Evolutionary conservation across 23 red algal species (phyloP).

Genomic region (Gracilaria domingensis): DNA sequence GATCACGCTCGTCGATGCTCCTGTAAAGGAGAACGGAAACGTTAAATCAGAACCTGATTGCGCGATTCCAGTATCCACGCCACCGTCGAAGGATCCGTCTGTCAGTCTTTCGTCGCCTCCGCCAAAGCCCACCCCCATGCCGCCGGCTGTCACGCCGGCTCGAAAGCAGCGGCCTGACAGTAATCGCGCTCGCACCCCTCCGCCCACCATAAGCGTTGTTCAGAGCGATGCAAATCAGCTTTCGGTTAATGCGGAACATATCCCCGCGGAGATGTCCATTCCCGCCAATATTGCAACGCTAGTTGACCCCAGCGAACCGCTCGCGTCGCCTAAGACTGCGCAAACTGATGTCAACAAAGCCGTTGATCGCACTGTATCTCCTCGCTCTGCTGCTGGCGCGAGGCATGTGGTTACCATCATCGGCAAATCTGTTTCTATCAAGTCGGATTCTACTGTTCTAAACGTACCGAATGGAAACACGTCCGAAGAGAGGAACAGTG

Average conservation of each 20-base stretch:
- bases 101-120: neutral
- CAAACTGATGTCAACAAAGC: neutral
- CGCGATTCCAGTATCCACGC: neutral
- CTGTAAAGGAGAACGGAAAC: neutral
- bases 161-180: neutral
- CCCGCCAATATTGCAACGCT: neutral
- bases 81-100: neutral
- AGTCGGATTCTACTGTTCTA: neutral
- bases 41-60: neutral
- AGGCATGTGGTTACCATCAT: neutral
- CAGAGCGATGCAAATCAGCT: neutral
- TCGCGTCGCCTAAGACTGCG: neutral
- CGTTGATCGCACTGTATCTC: too few species aligned
- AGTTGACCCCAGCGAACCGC: neutral
- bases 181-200: neutral
- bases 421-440: neutral
- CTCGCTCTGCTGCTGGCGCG: neutral
- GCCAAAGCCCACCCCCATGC: too few species aligned
- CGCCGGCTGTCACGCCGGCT: neutral
- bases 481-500: neutral
- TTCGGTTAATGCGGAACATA: neutral
- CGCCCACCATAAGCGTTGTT: neutral
- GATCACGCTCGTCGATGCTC: slow-evolving; percentile 1
- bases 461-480: neutral
- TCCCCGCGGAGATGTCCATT: neutral